Conservation (phyloP, 352 stramenopile genomes). For the Phytophthora citrophthora region DNA sequence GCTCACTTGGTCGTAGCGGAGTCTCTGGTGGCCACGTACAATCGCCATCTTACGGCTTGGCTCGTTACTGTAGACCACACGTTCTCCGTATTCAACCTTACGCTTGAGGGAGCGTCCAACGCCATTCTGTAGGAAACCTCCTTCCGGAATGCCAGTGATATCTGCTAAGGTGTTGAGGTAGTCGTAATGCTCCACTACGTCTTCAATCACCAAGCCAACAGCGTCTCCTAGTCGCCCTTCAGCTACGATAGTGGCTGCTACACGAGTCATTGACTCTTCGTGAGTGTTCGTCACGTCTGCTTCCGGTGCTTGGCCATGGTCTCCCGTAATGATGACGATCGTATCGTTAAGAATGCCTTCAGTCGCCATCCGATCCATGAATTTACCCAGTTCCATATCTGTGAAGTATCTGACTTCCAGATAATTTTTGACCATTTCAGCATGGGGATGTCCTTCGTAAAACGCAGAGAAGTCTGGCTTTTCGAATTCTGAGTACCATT, state of each 20-base stretch:
- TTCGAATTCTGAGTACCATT: conserved; percentile 40
- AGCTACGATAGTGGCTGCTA: conserved; percentile 38
- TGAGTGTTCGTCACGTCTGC: conserved; percentile 40
- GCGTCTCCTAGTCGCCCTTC: conserved; percentile 40
- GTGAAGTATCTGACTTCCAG: conserved; percentile 53
- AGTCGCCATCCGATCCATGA: conserved; percentile 54
- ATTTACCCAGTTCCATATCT: conserved; percentile 53
- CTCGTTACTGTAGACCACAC: conserved; percentile 64
- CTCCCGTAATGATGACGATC: conserved; percentile 60
- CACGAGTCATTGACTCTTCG: conserved; percentile 40
- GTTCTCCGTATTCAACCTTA: conserved; percentile 33
- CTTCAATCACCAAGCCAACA: conserved; percentile 35
- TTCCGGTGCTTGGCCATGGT: conserved; percentile 57
- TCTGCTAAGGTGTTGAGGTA: conserved; percentile 48
- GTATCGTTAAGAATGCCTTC: conserved; percentile 57
- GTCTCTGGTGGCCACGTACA: conserved; percentile 34
- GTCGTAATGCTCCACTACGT: conserved; percentile 46
- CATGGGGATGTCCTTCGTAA: conserved; percentile 30
- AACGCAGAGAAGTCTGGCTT: conserved; percentile 51
- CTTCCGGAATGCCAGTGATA: conserved; percentile 38
- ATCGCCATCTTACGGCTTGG: conserved; percentile 33
- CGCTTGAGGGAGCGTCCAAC: conserved; percentile 53
- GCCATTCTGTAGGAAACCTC: conserved; percentile 42
- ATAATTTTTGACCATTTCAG: conserved; percentile 40
- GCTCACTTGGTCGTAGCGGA: conserved; percentile 49